These are phyloP conservation scores for Monoraphidium neglectum DNA, from an alignment of 139 green algal species.

Conservation along the genomic window DNA sequence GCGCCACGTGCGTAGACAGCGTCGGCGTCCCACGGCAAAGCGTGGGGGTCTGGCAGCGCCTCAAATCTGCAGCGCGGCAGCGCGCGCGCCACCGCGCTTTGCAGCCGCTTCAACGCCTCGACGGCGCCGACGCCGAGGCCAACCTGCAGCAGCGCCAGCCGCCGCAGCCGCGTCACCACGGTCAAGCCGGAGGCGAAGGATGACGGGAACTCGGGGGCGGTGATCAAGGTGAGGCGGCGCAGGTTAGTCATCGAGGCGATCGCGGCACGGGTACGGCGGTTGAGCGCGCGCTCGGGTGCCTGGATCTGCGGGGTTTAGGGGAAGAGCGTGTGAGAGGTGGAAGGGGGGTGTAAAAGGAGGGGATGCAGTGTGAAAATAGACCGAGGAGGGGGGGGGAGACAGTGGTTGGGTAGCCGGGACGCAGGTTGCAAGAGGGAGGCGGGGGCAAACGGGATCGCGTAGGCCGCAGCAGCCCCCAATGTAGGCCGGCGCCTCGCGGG, in stretches of 20 bases:
- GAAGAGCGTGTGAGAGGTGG: no score
- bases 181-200: slow-evolving; percentile 10
- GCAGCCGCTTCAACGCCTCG: slow-evolving; percentile 16
- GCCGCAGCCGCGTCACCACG: slow-evolving; percentile 13
- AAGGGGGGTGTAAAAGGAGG: no score
- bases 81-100: neutral
- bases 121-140: slow-evolving; percentile 24
- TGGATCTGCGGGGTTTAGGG: neutral
- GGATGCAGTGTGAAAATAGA: no score
- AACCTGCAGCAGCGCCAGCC: slow-evolving; percentile 17
- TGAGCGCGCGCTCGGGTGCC: slow-evolving; percentile 21
- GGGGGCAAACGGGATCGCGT: no score
- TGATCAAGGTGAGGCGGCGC: slow-evolving; percentile 18
- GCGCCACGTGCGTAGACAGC: no score
- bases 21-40: no score
- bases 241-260: slow-evolving; percentile 20
- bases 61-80: slow-evolving; percentile 28
- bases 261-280: slow-evolving; percentile 7
- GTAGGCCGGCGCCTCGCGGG: no score
- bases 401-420: no score
- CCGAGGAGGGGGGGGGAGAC: no score
- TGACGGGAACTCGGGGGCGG: slow-evolving; percentile 19
- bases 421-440: no score
- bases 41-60: slow-evolving; percentile 9
- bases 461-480: no score